Evolutionary conservation across 768 basidiomycete genomes (phyloP).

Genomic region (Termitomyces sp.): DNA sequence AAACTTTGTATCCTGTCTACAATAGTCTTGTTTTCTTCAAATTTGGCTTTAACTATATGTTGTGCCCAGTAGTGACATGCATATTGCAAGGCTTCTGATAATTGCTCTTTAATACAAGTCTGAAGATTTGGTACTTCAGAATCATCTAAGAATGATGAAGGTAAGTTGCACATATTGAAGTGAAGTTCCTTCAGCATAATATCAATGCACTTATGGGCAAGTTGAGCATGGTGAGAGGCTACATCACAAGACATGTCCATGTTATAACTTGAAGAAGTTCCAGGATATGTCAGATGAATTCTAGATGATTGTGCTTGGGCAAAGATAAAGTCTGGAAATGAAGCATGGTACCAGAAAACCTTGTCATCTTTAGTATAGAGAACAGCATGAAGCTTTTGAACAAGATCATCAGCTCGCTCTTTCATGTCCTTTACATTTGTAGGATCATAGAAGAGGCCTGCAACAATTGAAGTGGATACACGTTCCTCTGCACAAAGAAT

Average conservation of each 20-base stretch:
- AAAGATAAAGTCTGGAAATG: conserved; percentile 18
- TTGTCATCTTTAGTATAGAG: conserved; percentile 13
- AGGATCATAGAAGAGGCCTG: conserved; percentile 5
- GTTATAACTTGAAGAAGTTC: not conserved
- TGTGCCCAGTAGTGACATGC: not conserved
- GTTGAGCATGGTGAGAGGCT: not conserved
- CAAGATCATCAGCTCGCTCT: conserved; percentile 5
- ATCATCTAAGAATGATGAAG: not conserved
- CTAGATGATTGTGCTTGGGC: not conserved
- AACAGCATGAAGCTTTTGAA: conserved; percentile 13
- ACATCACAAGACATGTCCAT: not conserved
- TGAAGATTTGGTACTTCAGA: not conserved
- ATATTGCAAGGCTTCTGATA: not conserved
- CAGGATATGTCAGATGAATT: not conserved
- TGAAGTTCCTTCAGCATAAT: not conserved
- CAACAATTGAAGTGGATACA: conserved; percentile 10
- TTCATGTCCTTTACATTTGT: not conserved
- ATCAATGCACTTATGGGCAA: not conserved
- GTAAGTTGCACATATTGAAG: not conserved
- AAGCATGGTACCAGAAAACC: conserved; percentile 18
- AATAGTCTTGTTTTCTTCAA: too few relatives aligned
- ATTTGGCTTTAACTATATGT: not conserved
- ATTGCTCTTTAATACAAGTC: not conserved
- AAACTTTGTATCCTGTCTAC: conserved; percentile 3
- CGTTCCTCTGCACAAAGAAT: conserved; percentile 5